Evolutionary conservation across 202 grass and related monocot species (phyloP).

Genomic region (Musa balbisiana): DNA sequence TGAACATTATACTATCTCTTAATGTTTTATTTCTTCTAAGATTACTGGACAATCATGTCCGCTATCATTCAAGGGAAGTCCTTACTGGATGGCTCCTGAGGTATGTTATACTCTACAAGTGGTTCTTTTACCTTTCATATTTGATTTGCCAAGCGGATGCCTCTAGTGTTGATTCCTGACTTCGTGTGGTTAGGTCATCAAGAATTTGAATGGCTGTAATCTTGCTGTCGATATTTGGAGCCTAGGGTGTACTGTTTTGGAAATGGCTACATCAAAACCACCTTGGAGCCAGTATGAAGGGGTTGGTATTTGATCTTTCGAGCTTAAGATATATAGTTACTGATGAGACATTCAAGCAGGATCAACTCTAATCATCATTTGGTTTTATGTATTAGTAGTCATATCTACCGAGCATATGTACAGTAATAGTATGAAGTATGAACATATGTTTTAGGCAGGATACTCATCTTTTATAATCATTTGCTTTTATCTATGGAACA

Average conservation of each 20-base stretch:
- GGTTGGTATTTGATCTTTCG: slow-evolving; percentile 43
- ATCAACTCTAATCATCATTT: not conserved
- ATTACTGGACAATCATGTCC: slow-evolving; percentile 92
- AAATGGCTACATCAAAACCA: slow-evolving; percentile 99
- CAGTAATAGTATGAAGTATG: too few relatives aligned
- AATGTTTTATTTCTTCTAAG: slow-evolving; percentile 37
- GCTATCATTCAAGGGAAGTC: slow-evolving; percentile 94
- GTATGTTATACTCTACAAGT: slow-evolving; percentile 25
- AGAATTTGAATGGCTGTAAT: slow-evolving; percentile 89
- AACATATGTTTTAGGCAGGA: too few relatives aligned
- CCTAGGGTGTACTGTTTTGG: slow-evolving; percentile 95
- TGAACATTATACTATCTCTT: not conserved
- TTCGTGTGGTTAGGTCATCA: slow-evolving; percentile 65
- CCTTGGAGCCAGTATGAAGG: slow-evolving; percentile 99
- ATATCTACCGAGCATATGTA: too few relatives aligned
- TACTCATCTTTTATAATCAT: too few relatives aligned
- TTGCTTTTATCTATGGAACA: too few relatives aligned
- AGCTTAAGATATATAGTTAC: not conserved
- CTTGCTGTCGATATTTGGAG: slow-evolving; percentile 99
- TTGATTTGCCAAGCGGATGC: slow-evolving; percentile 1
- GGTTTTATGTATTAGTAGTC: too few relatives aligned
- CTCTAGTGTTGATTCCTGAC: slow-evolving; percentile 21
- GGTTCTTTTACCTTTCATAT: slow-evolving; percentile 4
- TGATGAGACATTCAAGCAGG: not conserved
- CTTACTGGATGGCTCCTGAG: slow-evolving; percentile 99